Base-by-base conservation (phyloP, 805 yeast genomes). In the Kuraishia ogatae region DNA sequence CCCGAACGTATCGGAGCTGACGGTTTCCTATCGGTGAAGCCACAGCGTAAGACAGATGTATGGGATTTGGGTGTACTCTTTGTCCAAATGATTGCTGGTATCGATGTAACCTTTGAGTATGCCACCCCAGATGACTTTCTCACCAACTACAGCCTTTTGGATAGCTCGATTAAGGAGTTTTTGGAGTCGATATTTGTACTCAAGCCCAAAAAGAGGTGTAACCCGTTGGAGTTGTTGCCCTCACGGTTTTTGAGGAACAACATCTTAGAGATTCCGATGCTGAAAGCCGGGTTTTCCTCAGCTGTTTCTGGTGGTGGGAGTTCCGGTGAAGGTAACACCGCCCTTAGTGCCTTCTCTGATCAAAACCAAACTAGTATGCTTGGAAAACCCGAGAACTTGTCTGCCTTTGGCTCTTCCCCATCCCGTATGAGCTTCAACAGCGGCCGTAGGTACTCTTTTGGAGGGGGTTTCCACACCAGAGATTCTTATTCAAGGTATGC, bases 51-150 rank as follows among this genome's bases (percentile, higher is more conserved):
- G 66, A 84, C 97, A 0, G 99, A 94, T 71, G 86, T 94, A 10
- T 94, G 98, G 98, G 88, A 88, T 64, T 70, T 91, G 47, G 99
- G 97, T 7, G 89, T 89, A 0, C 67, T 87, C 6, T 85, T 93
- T 60, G 76, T 84, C 19, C 83, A 87, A 59, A 72, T 85, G 66
- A 74, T 89, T 2, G 73, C 78, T 50, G 93, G 96, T 0, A 70
- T 75, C 2, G 83, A 81, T 51, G 72, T 78, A 1, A 70, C 81
- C 0, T 75, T 80, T 11, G 80, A 78, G 23, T 86, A 74, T 61
- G 71, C 77, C 2, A 80, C 83, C 1, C 90, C 93, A 0, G 73
- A 74, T 46, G 88, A 83, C n/a, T 86, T 87, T 60, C 70, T 91
- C 8, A 70, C 70, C 1, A 61, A 54, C 51, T 64, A 63, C n/a